Evolutionary conservation across 257 asterid genomes (phyloP).

Genomic region (Ophiorrhiza pumila): DNA sequence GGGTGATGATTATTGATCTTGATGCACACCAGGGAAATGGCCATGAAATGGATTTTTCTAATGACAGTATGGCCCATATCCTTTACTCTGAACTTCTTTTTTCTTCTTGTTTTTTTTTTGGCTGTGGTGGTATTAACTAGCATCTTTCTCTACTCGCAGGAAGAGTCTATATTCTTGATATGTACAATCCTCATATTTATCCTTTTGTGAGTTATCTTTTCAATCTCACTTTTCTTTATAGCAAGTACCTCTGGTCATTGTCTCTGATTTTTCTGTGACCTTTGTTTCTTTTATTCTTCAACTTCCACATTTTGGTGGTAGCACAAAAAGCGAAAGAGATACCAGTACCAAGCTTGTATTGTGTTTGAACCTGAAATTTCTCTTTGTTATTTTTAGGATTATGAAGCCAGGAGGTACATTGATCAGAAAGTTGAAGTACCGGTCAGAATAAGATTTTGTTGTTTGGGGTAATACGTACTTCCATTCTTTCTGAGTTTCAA

Average conservation of each 20-base stretch:
- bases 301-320: background rate
- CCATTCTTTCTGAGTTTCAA: constrained; percentile 4
- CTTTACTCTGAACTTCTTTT: constrained; percentile 24
- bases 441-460: constrained; percentile 40
- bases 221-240: background rate
- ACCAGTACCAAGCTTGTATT: background rate
- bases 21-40: constrained; percentile 99
- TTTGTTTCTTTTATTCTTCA: background rate
- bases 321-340: background rate
- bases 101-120: too few relatives aligned
- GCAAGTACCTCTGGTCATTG: background rate
- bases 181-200: constrained; percentile 90
- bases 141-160: constrained; percentile 43
- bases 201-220: constrained; percentile 63
- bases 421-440: constrained; percentile 76
- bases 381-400: constrained; percentile 46
- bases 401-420: constrained; percentile 70
- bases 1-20: constrained; percentile 96
- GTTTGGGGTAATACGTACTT: constrained; percentile 12
- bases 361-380: background rate
- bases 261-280: background rate
- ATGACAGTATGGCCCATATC: constrained; percentile 54
- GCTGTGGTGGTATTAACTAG: constrained; percentile 20
- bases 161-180: constrained; percentile 89
- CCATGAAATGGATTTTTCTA: constrained; percentile 77